Evolutionary conservation across 2,329 filamentous ascomycete species (phyloP), one percentile per base, ranked within the genome.

Genomic region (Colletotrichum lini): DNA sequence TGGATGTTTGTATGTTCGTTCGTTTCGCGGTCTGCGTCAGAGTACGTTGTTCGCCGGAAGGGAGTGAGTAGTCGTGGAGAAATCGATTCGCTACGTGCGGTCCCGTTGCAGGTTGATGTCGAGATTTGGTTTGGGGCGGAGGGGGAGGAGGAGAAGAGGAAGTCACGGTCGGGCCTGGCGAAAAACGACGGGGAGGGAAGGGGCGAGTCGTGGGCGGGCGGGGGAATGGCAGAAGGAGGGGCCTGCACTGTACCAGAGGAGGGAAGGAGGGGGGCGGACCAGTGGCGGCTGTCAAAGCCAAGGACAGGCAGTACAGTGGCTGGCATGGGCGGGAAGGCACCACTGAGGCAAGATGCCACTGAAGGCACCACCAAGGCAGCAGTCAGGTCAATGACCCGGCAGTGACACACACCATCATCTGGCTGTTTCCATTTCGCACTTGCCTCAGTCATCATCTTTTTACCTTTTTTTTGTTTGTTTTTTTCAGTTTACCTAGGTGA

Each of bases 161-260:
- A 73, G 70, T 49, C 47, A 64, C 57, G 57, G 67, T 58, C 57
- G 49, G 70, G 66, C 77, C 76, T 75, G 74, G 76, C 76, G 77
- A 75, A 75, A 75, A 76, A 72, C 68, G 76, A 77, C 66, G 68
- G 70, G 61, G 73, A 73, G 72, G 70, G 65, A 73, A 73, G 72
- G 56, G 64, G 69, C 52, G 50, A 61, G 56, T 71, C 53, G 59
- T 62, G 47, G 45, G 47, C 21, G 59, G 44, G 26, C 38, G 21
- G 18, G 56, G 60, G 47, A 30, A 13, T 21, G 16, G 16, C 18
- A 16, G 23, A 15, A 56, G 60, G 57, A 63, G 57, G 44, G 49
- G 65, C 38, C 40, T 23, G 65, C 45, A 59, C 60, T 44, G 45
- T 23, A 9, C n/a, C n/a, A 50, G 26, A 50, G 7, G 47, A 47